These are phyloP conservation scores for Colletotrichum lini DNA, from an alignment of 2,329 filamentous ascomycete species.

Conservation along the genomic window DNA sequence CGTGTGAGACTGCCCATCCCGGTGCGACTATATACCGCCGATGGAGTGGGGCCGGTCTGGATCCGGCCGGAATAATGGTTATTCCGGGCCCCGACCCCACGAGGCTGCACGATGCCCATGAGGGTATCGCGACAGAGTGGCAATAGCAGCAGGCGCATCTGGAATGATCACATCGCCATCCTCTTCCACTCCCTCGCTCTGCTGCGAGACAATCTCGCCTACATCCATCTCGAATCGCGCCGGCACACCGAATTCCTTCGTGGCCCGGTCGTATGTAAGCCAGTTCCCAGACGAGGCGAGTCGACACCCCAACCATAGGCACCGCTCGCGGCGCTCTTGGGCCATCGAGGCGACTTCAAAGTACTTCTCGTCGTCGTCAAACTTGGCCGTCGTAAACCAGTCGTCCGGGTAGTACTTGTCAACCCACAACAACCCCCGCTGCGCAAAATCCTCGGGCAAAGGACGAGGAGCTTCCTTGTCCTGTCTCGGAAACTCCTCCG, in stretches of 20 bases:
- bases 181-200: no score
- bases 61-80: no score
- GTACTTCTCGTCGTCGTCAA: conserved; percentile 78
- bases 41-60: no score
- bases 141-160: not conserved
- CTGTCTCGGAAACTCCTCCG: conserved; percentile 62
- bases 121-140: no score
- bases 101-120: no score
- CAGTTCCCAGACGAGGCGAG: conserved; percentile 61
- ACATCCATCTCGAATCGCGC: conserved; percentile 53
- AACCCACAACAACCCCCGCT: conserved; percentile 74
- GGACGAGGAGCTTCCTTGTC: conserved; percentile 64
- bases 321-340: conserved; percentile 69
- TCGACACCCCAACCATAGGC: conserved; percentile 69
- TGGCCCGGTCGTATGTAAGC: conserved; percentile 59
- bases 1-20: no score
- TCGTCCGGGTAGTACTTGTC: conserved; percentile 70
- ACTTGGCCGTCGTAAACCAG: conserved; percentile 71
- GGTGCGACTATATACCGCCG: no score
- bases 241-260: conserved; percentile 57
- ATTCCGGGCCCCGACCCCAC: no score
- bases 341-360: conserved; percentile 74
- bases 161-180: not conserved
- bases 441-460: conserved; percentile 77
- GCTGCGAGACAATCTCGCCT: not conserved